These are phyloP conservation scores for Erythrophleum fordii DNA, from an alignment of 306 rosid species.

Conservation along the genomic window DNA sequence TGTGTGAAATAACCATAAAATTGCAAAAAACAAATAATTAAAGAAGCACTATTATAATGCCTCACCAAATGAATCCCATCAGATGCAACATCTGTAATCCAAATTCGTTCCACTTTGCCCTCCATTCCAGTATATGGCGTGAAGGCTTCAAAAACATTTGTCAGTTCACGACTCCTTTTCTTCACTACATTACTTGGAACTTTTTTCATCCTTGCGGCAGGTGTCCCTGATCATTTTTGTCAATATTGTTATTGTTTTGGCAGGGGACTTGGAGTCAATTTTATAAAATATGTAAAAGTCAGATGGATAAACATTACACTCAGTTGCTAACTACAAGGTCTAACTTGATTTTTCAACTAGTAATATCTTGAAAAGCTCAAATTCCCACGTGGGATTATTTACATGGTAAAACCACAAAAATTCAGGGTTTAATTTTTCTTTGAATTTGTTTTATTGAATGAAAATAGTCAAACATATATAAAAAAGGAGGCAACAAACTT, in stretches of 20 bases:
- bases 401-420: not conserved
- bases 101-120: slow-evolving; percentile 90
- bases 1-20: slow-evolving; percentile 17
- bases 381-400: not conserved
- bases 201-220: slow-evolving; percentile 98
- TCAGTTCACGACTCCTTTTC: slow-evolving; percentile 92
- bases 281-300: not conserved
- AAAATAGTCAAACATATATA: too few relatives aligned
- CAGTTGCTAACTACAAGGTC: not conserved
- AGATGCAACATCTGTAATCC: slow-evolving; percentile 94
- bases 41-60: slow-evolving; percentile 11
- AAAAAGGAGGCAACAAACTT: too few relatives aligned
- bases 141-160: slow-evolving; percentile 87
- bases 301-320: not conserved
- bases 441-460: too few relatives aligned
- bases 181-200: slow-evolving; percentile 89
- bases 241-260: slow-evolving; percentile 4
- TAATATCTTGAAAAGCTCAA: not conserved
- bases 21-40: slow-evolving; percentile 8
- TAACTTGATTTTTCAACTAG: not conserved
- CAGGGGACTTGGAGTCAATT: not conserved
- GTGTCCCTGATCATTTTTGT: slow-evolving; percentile 70
- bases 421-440: too few relatives aligned
- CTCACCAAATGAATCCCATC: slow-evolving; percentile 95
- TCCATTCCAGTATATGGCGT: slow-evolving; percentile 88